phyloP scores from a whole-genome alignment of 176 grass and related monocot genomes.

The Areca catechu region DNA sequence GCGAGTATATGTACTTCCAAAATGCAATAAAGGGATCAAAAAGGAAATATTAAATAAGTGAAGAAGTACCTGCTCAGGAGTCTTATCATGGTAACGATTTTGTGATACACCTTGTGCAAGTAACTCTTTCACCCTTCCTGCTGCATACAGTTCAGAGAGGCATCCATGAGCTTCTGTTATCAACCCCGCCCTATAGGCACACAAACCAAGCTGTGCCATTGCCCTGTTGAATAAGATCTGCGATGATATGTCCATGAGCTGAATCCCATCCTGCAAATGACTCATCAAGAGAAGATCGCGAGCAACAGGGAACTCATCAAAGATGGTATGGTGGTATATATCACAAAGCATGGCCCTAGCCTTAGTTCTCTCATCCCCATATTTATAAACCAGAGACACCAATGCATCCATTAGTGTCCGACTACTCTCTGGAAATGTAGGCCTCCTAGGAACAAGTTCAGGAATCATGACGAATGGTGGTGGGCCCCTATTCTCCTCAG shows the following conservation, averaged over 20 bases:
- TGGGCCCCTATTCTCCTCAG: conserved; percentile 37
- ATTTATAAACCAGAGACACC: conserved; percentile 86
- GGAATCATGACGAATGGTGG: conserved; percentile 65
- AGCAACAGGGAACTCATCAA: conserved; percentile 75
- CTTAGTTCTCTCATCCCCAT: conserved; percentile 92
- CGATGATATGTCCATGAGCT: conserved; percentile 91
- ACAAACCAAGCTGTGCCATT: conserved; percentile 83
- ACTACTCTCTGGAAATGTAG: conserved; percentile 77
- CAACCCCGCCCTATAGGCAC: conserved; percentile 85
- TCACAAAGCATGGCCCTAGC: conserved; percentile 94
- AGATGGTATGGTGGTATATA: conserved; percentile 93
- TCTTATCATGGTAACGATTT: conserved; percentile 93
- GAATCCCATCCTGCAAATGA: conserved; percentile 87
- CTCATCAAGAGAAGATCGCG: conserved; percentile 95
- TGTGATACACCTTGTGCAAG: conserved; percentile 89
- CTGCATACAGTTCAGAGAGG: conserved; percentile 75
- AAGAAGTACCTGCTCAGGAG: conserved; percentile 69
- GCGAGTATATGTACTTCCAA: neutral
- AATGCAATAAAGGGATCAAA: neutral
- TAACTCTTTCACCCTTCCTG: conserved; percentile 82
- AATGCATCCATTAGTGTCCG: conserved; percentile 68
- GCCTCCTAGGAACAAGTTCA: conserved; percentile 69
- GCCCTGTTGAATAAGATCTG: conserved; percentile 91
- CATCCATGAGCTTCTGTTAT: conserved; percentile 78
- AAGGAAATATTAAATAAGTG: neutral